These are phyloP conservation scores for Aspergillus brasiliensis DNA, from an alignment of 2,329 filamentous ascomycete genomes.

Conservation along the genomic window DNA sequence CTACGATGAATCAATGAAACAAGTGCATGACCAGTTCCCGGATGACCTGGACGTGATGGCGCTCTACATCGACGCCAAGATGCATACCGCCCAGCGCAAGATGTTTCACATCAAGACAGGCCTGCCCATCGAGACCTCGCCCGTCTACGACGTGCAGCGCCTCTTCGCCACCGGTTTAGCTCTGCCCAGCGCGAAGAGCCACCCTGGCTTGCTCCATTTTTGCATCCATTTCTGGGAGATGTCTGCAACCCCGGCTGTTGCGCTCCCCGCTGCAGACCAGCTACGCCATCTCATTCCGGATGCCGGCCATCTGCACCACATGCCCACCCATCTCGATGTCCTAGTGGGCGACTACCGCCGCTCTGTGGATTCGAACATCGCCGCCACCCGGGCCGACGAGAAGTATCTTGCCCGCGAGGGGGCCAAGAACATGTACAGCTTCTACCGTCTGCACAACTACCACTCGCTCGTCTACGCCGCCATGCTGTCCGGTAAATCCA, in stretches of 20 bases:
- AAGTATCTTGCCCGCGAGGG: conserved; percentile 63
- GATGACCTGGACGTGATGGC: conserved; percentile 63
- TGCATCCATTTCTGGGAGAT: conserved; percentile 79
- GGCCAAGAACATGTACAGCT: conserved; percentile 68
- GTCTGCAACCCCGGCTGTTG: conserved; percentile 65
- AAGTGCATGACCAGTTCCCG: conserved; percentile 50
- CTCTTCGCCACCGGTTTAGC: conserved; percentile 62
- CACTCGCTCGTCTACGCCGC: conserved; percentile 75
- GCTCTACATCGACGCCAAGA: conserved; percentile 64
- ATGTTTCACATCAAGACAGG: conserved; percentile 63
- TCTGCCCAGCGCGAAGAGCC: conserved; percentile 51
- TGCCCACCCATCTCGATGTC: conserved; percentile 76
- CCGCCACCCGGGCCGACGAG: conserved; percentile 68
- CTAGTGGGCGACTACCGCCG: conserved; percentile 70
- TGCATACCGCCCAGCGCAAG: conserved; percentile 65
- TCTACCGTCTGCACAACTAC: conserved; percentile 73
- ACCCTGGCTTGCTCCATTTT: conserved; percentile 71
- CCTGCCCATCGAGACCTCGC: conserved; percentile 44
- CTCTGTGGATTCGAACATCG: conserved; percentile 66
- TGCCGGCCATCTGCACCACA: conserved; percentile 69
- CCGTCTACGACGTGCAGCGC: conserved; percentile 53
- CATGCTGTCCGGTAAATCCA: conserved; percentile 70
- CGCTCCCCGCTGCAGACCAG: conserved; percentile 60
- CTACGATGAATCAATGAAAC: conserved; percentile 63
- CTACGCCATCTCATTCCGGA: conserved; percentile 68